Evolutionary conservation across 2,329 filamentous ascomycete genomes (phyloP).

Genomic region (Microascus cirrosus): DNA sequence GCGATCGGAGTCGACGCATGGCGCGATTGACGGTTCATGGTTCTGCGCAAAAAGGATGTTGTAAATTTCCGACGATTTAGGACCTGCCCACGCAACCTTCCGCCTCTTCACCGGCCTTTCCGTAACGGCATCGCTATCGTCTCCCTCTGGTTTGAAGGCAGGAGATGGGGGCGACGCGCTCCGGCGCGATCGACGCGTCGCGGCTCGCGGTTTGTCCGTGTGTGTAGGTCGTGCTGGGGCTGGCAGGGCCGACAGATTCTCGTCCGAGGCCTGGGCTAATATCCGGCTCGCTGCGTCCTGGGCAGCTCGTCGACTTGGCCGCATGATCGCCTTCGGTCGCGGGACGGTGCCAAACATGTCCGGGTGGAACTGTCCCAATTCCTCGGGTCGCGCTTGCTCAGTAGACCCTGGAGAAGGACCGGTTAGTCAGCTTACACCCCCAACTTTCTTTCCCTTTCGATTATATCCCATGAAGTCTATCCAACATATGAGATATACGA

Average conservation of each 20-base stretch:
- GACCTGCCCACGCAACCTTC: background rate
- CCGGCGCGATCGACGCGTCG: slow-evolving; percentile 1
- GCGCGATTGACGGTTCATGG: background rate
- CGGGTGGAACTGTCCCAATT: background rate
- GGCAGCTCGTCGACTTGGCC: background rate
- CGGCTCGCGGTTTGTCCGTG: background rate
- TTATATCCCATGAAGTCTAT: no score
- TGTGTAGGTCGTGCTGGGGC: background rate
- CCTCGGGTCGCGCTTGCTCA: background rate
- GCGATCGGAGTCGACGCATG: slow-evolving; percentile 4
- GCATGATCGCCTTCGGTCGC: background rate
- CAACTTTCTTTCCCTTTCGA: no score
- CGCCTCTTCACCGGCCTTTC: background rate
- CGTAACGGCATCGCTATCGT: background rate
- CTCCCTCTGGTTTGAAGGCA: background rate
- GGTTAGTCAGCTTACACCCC: no score
- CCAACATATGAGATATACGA: background rate
- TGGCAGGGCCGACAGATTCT: background rate
- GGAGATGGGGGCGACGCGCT: background rate
- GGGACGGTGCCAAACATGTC: background rate
- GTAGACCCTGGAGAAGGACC: no score
- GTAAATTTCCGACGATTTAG: background rate
- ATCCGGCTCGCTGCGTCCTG: slow-evolving; percentile 1
- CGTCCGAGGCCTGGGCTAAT: background rate
- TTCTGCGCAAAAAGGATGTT: background rate